These are phyloP conservation scores for Mallotus repandus DNA, from an alignment of 441 rosid species.

Conservation along the genomic window DNA sequence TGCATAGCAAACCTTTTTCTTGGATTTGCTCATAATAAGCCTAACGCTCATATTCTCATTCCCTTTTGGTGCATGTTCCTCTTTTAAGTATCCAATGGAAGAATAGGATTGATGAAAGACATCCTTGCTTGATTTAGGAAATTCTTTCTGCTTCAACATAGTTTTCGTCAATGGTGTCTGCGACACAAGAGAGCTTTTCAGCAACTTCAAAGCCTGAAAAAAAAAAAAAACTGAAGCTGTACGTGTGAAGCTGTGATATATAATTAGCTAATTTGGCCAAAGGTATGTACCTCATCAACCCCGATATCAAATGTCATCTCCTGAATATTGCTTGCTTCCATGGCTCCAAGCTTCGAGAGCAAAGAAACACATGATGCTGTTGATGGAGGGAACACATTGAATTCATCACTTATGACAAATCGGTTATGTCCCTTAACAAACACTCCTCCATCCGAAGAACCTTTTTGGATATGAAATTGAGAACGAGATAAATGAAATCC, in stretches of 20 bases:
- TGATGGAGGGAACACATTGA: conserved; percentile 22
- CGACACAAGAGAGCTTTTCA: conserved; percentile 21
- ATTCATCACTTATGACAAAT: conserved; percentile 15
- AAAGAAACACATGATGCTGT: conserved; percentile 9
- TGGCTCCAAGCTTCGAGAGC: conserved; percentile 22
- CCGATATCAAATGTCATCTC: conserved; percentile 9
- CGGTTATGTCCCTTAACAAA: conserved; percentile 19
- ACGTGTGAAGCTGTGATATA: too few relatives aligned
- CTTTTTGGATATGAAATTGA: conserved; percentile 24
- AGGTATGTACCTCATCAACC: too few relatives aligned
- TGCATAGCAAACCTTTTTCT: conserved; percentile 26
- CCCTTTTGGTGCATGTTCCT: not conserved
- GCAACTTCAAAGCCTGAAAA: conserved; percentile 24
- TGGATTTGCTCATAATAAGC: conserved; percentile 31
- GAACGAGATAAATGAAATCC: conserved; percentile 52
- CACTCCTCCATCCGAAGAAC: conserved; percentile 4
- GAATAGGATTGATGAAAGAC: not conserved
- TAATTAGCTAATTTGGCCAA: too few relatives aligned
- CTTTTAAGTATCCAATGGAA: too few relatives aligned
- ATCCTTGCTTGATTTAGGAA: not conserved
- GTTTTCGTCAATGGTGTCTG: conserved; percentile 22
- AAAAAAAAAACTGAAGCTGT: not conserved
- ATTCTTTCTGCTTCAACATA: too few relatives aligned
- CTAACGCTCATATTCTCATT: conserved; percentile 16
- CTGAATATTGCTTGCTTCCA: conserved; percentile 3